Percentiles rank a stretch among this genome's conserved stretches.
Conservation (phyloP, 805 yeast genomes). For the Pichia gijzeniarum region DNA sequence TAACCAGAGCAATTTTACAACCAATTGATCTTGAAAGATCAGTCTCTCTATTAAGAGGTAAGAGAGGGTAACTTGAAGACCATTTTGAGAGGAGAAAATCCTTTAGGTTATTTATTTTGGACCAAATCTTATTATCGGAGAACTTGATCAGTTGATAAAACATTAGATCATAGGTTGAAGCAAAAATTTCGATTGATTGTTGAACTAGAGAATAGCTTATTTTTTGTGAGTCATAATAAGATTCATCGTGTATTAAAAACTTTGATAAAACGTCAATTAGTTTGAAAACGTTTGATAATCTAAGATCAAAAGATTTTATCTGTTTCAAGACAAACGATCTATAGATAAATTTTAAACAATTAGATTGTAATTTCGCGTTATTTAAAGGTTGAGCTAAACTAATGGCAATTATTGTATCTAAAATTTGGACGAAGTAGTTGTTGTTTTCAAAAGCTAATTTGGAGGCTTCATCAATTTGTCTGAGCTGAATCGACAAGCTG, state of each 20-base stretch:
- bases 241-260: conserved; percentile 19
- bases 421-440: conserved; percentile 15
- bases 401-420: conserved; percentile 15
- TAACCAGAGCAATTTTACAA: conserved; percentile 61
- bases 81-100: conserved; percentile 53
- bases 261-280: conserved; percentile 20
- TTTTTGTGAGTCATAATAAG: conserved; percentile 7
- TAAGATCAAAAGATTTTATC: conserved; percentile 18
- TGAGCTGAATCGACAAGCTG: conserved; percentile 2
- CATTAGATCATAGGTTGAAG: conserved; percentile 38
- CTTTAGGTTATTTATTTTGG: conserved; percentile 48
- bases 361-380: conserved; percentile 15
- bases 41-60: conserved; percentile 41
- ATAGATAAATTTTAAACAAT: conserved; percentile 23
- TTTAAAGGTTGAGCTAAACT: conserved; percentile 13
- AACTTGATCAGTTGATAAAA: conserved; percentile 41
- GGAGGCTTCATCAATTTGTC: conserved; percentile 16
- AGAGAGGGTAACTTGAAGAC: conserved; percentile 50
- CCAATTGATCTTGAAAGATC: conserved; percentile 48
- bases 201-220: conserved; percentile 19
- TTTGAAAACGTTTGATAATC: conserved; percentile 18
- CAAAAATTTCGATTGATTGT: conserved; percentile 31
- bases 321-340: conserved; percentile 21
- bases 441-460: conserved; percentile 15
- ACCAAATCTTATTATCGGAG: conserved; percentile 50